Evolutionary conservation across 169 alveolate species (phyloP), one percentile per base, ranked within the genome.

Genomic region (Cryptosporidium andersoni): DNA sequence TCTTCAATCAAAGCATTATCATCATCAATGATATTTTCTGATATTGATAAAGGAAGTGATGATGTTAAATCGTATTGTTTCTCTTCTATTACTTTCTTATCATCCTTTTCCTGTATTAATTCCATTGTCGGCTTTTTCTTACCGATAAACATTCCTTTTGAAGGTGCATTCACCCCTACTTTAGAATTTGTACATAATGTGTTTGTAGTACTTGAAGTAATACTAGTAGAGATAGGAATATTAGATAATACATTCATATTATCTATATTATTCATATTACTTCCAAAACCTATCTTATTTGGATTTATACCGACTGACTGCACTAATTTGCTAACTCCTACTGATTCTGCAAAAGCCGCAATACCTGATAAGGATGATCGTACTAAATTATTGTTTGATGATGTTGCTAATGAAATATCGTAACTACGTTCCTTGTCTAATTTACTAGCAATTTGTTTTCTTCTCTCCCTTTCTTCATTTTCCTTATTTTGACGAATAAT

Each of bases 401-500:
- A 88, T 25, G 66, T 88, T 11, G 42, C 40, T 65, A 51, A 85
- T 64, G 89, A 63, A 56, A 81, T 89, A 4, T 80, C 82, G 0
- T 81, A 34, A 16, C 36, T 48, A 36, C 85, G 94, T 81, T 94
- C 95, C 64, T 93, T 95, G 68, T 95, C 96, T 66, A 94, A 80
- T 81, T 95, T 95, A 34, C 92, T 92, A n/a, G 97, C 95, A 64
- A 91, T 91, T 58, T 94, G 93, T 60, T 82, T 92, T 55, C 96
- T 90, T 42, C 95, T 90, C 67, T 93, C 98, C 81, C 89, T 94
- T 55, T 95, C 97, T 74, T 95, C 98, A 80, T 89, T 89, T 60
- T 94, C 94, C 80, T 90, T 90, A 14, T 89, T 91, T 51, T 89
- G 80, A 25, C 90, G 74, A 56, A 81, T 68, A 63, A 90, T 88